Evolutionary conservation across 1,284 basidiomycete genomes (phyloP).

Genomic region (Jaminaea rosea): DNA sequence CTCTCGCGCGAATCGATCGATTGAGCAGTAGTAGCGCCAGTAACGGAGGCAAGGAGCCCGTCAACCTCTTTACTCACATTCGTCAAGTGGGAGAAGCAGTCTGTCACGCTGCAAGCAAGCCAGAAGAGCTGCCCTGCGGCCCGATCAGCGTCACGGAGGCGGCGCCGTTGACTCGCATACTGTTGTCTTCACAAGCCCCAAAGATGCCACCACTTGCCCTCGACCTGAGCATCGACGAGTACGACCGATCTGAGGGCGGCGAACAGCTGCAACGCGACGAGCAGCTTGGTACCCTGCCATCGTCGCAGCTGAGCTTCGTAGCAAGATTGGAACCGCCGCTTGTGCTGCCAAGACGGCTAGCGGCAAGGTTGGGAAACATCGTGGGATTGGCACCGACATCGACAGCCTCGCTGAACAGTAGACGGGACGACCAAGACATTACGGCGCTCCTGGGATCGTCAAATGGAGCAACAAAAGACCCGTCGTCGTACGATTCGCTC

Average conservation of each 20-base stretch:
- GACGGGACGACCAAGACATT: neutral
- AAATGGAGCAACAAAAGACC: neutral
- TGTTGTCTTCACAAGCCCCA: neutral
- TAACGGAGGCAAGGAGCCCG: neutral
- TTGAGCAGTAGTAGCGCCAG: neutral
- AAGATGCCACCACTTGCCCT: neutral
- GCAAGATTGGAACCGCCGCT: neutral
- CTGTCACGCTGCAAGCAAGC: no score
- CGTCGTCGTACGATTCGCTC: neutral
- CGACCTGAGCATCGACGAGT: neutral
- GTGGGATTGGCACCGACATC: neutral
- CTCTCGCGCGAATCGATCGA: neutral
- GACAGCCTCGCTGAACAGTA: neutral
- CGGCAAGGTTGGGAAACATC: neutral
- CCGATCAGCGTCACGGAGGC: no score
- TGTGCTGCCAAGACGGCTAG: neutral
- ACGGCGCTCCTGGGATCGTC: neutral
- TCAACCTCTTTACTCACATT: no score
- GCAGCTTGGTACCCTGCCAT: neutral
- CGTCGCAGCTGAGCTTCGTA: neutral
- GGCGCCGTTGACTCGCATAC: no score
- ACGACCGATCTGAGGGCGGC: neutral
- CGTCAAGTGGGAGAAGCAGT: no score
- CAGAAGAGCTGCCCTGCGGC: no score
- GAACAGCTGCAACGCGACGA: neutral